Base-by-base conservation (phyloP, 2,329 filamentous ascomycete species). In the Diplodia mutila region DNA sequence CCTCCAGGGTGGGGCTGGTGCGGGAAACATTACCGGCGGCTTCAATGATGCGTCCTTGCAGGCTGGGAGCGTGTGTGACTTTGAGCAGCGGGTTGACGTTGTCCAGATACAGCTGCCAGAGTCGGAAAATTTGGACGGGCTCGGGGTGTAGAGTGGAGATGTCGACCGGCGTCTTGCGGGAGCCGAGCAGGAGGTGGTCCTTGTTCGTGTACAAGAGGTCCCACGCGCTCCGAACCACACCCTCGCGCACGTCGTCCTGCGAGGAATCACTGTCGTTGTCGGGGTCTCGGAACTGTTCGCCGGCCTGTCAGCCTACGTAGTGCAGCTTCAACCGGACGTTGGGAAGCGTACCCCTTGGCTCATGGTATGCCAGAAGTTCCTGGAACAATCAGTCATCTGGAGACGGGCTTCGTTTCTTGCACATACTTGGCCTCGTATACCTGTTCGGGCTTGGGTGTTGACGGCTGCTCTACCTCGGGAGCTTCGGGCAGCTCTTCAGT, bases 71-170 rank as follows among this genome's bases (percentile, higher is more conserved):
- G 74, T 92, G 90, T 3, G 91, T 73, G 12, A 91, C 80, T 74
- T 90, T 91, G 70, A 89, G 81, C 12, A 91, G 77, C 0, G 89
- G 88, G 70, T 91, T 88, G 16, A 91, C 88, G 65, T 90, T 90
- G 69, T 91, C 87, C 68, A 87, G 83, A 75, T 87, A 92, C 9
- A 87, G 83, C 67, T 89, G 85, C 89, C 89, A 91, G 65, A 91
- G 85, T 61, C 86, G 87, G 1, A 86, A 85, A 65, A 91, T 88
- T 68, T 91, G 89, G 0, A 86, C 86, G 0, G 88, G 87, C 0
- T 87, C 74, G 0, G 91, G 90, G 73, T 92, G 90, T 6, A 90
- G 80, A 48, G 83, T 81, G 16, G 84, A 80, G 52, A 92, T 77
- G 69, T 92, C 85, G 23, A 91, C 85, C 69, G 86, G 85, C 25